Percentiles rank a stretch among this genome's conserved stretches.
Evolutionary conservation across 148 eudicot species (phyloP).

Genomic region (Salicornia ramosissima): DNA sequence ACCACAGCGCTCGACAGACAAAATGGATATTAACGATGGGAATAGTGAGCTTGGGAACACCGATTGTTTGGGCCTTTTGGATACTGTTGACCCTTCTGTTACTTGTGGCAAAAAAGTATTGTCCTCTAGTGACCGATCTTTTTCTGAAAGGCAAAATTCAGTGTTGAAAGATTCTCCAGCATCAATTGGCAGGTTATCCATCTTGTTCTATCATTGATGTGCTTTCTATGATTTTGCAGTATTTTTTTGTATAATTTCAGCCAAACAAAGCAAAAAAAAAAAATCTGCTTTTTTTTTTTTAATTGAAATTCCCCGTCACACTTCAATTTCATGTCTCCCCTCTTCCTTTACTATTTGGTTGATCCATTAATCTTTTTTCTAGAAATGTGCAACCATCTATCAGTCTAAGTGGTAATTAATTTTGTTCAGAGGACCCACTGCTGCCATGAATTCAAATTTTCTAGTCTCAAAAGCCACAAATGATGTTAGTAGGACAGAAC

Average conservation of each 20-base stretch:
- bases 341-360: background rate
- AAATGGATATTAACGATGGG: slow-evolving; percentile 20
- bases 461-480: slow-evolving; percentile 32
- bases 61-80: slow-evolving; percentile 16
- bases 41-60: slow-evolving; percentile 23
- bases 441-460: slow-evolving; percentile 32
- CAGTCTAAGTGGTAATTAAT: slow-evolving; percentile 5
- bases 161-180: slow-evolving; percentile 22
- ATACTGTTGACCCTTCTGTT: slow-evolving; percentile 17
- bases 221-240: background rate
- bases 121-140: slow-evolving; percentile 18
- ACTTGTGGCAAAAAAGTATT: slow-evolving; percentile 21
- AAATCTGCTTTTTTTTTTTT: background rate
- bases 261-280: background rate
- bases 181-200: slow-evolving; percentile 33
- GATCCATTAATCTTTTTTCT: slow-evolving; percentile 2
- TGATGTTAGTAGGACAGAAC: slow-evolving; percentile 31
- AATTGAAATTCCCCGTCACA: background rate
- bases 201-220: background rate
- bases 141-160: slow-evolving; percentile 21
- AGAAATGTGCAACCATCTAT: too few species aligned
- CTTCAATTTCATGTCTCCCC: too few species aligned
- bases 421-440: slow-evolving; percentile 41
- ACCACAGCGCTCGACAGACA: slow-evolving; percentile 12
- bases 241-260: background rate